Base-by-base conservation (phyloP, 2,329 filamentous ascomycete species). In the Venturia pyrina region DNA sequence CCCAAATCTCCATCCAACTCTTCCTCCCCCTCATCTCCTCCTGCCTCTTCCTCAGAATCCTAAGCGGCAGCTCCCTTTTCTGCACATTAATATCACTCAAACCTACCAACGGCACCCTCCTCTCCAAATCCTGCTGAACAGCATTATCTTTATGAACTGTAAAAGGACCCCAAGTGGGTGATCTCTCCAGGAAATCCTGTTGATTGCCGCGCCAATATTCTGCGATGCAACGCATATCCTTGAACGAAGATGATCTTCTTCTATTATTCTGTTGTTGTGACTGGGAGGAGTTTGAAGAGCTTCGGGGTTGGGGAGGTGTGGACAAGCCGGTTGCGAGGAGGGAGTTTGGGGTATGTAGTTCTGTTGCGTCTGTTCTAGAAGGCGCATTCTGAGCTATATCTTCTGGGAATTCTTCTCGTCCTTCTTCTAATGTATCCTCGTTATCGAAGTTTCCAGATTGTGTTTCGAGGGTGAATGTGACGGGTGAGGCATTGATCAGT, bases 391-490 rank as follows among this genome's bases (percentile, higher is more conserved):
- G 34, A 19, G 40, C 62, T 19, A 40, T 40, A 28, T 56, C 44
- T 56, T 46, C 62, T 32, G 62, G 44, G 15, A 59, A 59, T 37
- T 59, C 53, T 11, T 59, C 53, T 13, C 53, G 32, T 40, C 24
- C 44, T 37, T 56, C 62, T 48, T 34, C 7, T 19, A 34, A 34
- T 4, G 11, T 19, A 50, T 64, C 44, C 2, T 64, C 62, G 6
- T 64, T 17, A 13, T 56, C 48, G 21, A 48, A 24, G n/a, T 11
- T 34, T 40, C 21, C 41, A 13, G 44, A 53, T 34, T 53, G 44
- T 15, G 32, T 57, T 46, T 78, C 75, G 67, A 82, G 76, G 10
- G 77, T 73, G 69, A 82, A 82, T 41, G 77, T 75, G 62, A 83
- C 73, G 8, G 80, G 80, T 46, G 76, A 79, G 43, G 75, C 77